Evolutionary conservation across 202 grass and related monocot species (phyloP), one percentile per base, ranked within the genome.

Genomic region (Schoenoplectus triqueter): DNA sequence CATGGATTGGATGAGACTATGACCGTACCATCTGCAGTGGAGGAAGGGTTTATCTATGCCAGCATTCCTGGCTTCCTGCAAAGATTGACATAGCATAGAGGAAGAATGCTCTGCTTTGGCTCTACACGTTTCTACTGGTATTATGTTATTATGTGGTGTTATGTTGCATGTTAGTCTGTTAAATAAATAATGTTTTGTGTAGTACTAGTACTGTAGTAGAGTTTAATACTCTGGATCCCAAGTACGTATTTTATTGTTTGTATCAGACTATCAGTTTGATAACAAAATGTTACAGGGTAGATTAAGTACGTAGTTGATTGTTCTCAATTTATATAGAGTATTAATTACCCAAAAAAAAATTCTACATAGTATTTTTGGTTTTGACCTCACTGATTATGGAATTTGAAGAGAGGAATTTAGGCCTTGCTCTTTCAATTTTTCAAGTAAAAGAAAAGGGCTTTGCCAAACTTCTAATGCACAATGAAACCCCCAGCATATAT

Each of bases 1-100:
- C 88, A 89, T 46, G 88, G 88, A 51, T 60, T 89, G 49, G 88
- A 89, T 46, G 69, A 86, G 63, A 61, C 73, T 2, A 63, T 63
- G 40, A 57, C 64, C 2, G 80, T 18, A 2, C 74, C 74, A 41
- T 57, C 74, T 3, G 15, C 11, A 1, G 39, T 44, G 18, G 82
- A 85, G 13, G 69, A 64, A 62, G 87, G 84, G 40, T 78, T 75
- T 66, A 18, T 86, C 57, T 88, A 88, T 69, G 64, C 75, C 15
- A 45, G 41, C 18, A 68, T 31, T 31, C 31, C 31, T 31, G 31
- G 31, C 31, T 88, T 62, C 82, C 83, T 31, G 13, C 20, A 13
- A 83, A 83, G 63, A 54, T 68, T 0, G 63, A 83, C n/a, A 66
- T 20, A 1, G 81, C 11, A 2, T 83, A 83, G 63, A 80, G 18